These are phyloP conservation scores for Leccinum sublutescens DNA, from an alignment of 768 basidiomycete species.

Conservation along the genomic window DNA sequence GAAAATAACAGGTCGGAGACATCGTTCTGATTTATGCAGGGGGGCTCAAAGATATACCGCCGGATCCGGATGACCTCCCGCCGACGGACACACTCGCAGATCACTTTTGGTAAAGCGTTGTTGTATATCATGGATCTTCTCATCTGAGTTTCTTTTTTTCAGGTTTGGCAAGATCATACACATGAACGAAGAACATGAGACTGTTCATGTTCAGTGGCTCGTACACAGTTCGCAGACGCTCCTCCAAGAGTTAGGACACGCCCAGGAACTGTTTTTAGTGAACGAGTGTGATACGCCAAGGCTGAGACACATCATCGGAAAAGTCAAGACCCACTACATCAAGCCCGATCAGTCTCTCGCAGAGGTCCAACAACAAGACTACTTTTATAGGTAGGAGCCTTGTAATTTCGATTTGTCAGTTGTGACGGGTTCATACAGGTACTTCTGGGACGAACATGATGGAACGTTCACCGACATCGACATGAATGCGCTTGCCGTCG, in stretches of 20 bases:
- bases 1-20: slow-evolving; percentile 55
- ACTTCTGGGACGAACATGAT: slow-evolving; percentile 44
- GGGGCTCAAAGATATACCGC: slow-evolving; percentile 27
- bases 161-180: slow-evolving; percentile 72
- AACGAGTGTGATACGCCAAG: slow-evolving; percentile 48
- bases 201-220: slow-evolving; percentile 71
- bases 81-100: slow-evolving; percentile 44
- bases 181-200: slow-evolving; percentile 42
- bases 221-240: slow-evolving; percentile 64
- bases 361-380: slow-evolving; percentile 38
- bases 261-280: slow-evolving; percentile 65
- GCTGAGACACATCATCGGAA: not conserved
- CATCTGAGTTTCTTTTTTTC: not conserved
- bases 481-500: slow-evolving; percentile 15
- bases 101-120: slow-evolving; percentile 58
- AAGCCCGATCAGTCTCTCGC: slow-evolving; percentile 24
- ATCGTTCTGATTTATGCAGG: slow-evolving; percentile 52
- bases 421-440: slow-evolving; percentile 35
- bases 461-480: slow-evolving; percentile 48
- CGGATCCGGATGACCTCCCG: slow-evolving; percentile 36
- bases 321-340: slow-evolving; percentile 40
- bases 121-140: not conserved
- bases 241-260: slow-evolving; percentile 57
- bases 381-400: slow-evolving; percentile 54
- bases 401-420: not conserved